Evolutionary conservation across 2,329 filamentous ascomycete genomes (phyloP).

Genomic region (Fusarium sp.): DNA sequence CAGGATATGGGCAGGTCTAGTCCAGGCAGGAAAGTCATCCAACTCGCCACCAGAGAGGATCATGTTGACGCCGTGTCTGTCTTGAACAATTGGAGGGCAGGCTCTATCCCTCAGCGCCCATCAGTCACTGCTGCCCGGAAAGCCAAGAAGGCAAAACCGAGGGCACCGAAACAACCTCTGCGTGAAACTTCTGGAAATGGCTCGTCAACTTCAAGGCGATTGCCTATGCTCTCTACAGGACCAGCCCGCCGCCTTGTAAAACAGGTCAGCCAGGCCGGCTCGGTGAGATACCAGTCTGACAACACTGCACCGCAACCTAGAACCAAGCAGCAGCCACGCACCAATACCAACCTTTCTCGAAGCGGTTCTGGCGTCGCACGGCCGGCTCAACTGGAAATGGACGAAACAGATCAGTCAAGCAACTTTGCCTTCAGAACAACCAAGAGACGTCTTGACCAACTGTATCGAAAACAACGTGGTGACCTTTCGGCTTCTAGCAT

Average conservation of each 20-base stretch:
- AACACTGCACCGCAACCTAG: not conserved
- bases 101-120: conserved; percentile 59
- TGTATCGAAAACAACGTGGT: conserved; percentile 59
- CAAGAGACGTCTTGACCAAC: conserved; percentile 66
- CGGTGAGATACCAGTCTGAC: conserved; percentile 42
- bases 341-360: conserved; percentile 9
- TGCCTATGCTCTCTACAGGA: not conserved
- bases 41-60: conserved; percentile 70
- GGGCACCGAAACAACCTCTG: conserved; percentile 25
- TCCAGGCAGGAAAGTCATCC: conserved; percentile 67
- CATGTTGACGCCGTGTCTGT: conserved; percentile 68
- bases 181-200: conserved; percentile 42
- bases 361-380: conserved; percentile 45
- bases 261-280: conserved; percentile 43
- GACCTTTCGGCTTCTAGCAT: conserved; percentile 39
- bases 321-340: conserved; percentile 4
- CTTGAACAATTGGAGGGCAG: conserved; percentile 67
- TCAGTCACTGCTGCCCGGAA: conserved; percentile 47
- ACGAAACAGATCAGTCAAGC: conserved; percentile 50
- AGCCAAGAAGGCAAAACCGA: conserved; percentile 18
- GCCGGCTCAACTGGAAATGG: conserved; percentile 69
- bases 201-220: conserved; percentile 2
- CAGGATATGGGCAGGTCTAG: conserved; percentile 65
- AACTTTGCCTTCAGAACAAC: conserved; percentile 59
- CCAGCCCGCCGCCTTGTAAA: conserved; percentile 47